Percentiles rank a stretch among this genome's conserved stretches.
These are phyloP conservation scores for Fusarium oligoseptatum DNA, from an alignment of 2,329 filamentous ascomycete species.

Conservation along the genomic window DNA sequence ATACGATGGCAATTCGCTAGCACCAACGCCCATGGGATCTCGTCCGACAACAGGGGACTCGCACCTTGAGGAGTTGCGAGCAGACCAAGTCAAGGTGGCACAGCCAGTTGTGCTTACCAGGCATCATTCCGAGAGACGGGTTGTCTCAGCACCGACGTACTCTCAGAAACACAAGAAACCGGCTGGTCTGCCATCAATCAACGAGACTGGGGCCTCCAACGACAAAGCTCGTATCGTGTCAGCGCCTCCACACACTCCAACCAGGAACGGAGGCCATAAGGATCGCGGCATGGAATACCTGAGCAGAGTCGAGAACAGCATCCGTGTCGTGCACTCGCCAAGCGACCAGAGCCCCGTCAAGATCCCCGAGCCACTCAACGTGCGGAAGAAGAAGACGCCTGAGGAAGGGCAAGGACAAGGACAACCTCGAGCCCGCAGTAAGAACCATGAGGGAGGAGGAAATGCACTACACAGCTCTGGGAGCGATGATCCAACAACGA, in stretches of 20 bases:
- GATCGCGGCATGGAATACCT: constrained; percentile 60
- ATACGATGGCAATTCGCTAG: constrained; percentile 25
- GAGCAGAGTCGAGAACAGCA: constrained; percentile 63
- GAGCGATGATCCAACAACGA: constrained; percentile 10
- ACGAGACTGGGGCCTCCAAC: constrained; percentile 54
- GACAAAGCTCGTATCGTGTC: constrained; percentile 62
- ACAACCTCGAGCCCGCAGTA: constrained; percentile 27
- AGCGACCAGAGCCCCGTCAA: constrained; percentile 52
- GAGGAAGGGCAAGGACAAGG: constrained; percentile 41
- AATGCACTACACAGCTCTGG: constrained; percentile 13
- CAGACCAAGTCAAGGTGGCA: constrained; percentile 48
- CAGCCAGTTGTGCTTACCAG: constrained; percentile 50
- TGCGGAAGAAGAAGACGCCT: constrained; percentile 58
- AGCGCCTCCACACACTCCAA: constrained; percentile 56
- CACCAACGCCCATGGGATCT: constrained; percentile 35
- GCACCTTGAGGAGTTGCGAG: constrained; percentile 37
- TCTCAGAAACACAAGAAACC: constrained; percentile 55
- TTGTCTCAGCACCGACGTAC: constrained; percentile 65
- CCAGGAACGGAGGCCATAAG: constrained; percentile 49
- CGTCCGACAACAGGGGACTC: constrained; percentile 46
- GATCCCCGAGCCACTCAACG: constrained; percentile 56
- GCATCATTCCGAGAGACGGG: constrained; percentile 59
- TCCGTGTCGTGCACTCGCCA: constrained; percentile 67
- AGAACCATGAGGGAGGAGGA: constrained; percentile 30
- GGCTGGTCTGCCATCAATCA: constrained; percentile 63